Conservation (phyloP, 2,329 filamentous ascomycete genomes). For the Pestalotiopsis sp. region DNA sequence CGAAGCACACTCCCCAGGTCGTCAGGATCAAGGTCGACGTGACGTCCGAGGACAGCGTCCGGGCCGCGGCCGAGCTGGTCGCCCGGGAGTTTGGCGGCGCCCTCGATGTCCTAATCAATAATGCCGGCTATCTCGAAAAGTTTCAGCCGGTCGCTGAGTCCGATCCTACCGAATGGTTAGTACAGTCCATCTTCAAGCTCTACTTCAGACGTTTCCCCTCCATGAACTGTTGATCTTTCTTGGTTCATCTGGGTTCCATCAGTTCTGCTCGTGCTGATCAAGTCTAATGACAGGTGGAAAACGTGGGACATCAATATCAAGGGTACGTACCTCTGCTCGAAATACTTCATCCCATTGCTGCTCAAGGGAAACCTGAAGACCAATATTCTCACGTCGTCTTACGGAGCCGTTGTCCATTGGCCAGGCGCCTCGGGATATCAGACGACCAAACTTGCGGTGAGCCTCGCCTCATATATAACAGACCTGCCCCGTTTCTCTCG, state of each 20-base stretch:
- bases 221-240: not conserved
- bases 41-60: slow-evolving; percentile 34
- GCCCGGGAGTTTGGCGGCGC: slow-evolving; percentile 25
- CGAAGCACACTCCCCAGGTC: slow-evolving; percentile 28
- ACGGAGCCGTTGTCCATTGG: slow-evolving; percentile 35
- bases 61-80: slow-evolving; percentile 31
- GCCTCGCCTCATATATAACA: slow-evolving; percentile 9
- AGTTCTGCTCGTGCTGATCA: not conserved
- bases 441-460: slow-evolving; percentile 44
- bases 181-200: not conserved
- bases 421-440: slow-evolving; percentile 47
- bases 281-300: slow-evolving; percentile 27
- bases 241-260: not conserved
- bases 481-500: too few relatives aligned
- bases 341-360: slow-evolving; percentile 28
- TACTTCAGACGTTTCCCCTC: not conserved
- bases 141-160: slow-evolving; percentile 27
- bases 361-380: slow-evolving; percentile 36
- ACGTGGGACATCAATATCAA: slow-evolving; percentile 31
- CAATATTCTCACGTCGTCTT: slow-evolving; percentile 42
- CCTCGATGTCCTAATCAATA: slow-evolving; percentile 42
- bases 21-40: slow-evolving; percentile 36
- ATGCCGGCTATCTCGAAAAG: slow-evolving; percentile 41
- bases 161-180: slow-evolving; percentile 1
- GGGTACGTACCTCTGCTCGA: slow-evolving; percentile 28